Conservation (phyloP, 768 basidiomycete genomes). For the Russula earlei region DNA sequence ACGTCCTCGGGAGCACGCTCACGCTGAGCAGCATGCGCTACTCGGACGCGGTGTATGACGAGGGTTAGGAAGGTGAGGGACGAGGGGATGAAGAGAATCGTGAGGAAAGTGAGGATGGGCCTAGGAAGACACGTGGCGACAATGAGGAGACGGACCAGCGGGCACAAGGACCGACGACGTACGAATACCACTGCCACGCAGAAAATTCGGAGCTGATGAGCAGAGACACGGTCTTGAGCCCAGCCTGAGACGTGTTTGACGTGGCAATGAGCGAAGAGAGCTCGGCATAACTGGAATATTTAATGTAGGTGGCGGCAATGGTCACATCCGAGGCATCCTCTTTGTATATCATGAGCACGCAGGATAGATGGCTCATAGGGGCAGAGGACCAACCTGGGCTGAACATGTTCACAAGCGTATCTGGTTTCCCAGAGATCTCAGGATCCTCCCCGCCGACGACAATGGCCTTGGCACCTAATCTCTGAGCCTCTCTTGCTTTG, state of each 20-base stretch:
- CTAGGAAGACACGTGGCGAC: conserved; percentile 30
- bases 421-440: conserved; percentile 53
- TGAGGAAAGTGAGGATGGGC: conserved; percentile 76
- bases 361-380: neutral
- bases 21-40: conserved; percentile 69
- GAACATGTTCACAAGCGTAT: conserved; percentile 84
- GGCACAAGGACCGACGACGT: conserved; percentile 25
- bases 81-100: conserved; percentile 86
- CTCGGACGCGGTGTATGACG: conserved; percentile 80
- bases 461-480: conserved; percentile 73
- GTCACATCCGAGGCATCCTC: conserved; percentile 79
- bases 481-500: conserved; percentile 50
- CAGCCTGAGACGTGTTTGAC: conserved; percentile 75
- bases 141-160: conserved; percentile 1
- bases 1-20: conserved; percentile 78
- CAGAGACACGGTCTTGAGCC: conserved; percentile 63
- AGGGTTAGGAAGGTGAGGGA: conserved; percentile 83
- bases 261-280: conserved; percentile 58
- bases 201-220: conserved; percentile 72
- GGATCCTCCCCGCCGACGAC: conserved; percentile 86
- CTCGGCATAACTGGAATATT: conserved; percentile 66
- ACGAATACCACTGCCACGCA: conserved; percentile 93
- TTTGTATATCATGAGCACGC: conserved; percentile 25
- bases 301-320: conserved; percentile 85
- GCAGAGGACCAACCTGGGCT: conserved; percentile 55